phyloP scores from a whole-genome alignment of 192 early-diverging fungal species.

The Coemansia sp. region DNA sequence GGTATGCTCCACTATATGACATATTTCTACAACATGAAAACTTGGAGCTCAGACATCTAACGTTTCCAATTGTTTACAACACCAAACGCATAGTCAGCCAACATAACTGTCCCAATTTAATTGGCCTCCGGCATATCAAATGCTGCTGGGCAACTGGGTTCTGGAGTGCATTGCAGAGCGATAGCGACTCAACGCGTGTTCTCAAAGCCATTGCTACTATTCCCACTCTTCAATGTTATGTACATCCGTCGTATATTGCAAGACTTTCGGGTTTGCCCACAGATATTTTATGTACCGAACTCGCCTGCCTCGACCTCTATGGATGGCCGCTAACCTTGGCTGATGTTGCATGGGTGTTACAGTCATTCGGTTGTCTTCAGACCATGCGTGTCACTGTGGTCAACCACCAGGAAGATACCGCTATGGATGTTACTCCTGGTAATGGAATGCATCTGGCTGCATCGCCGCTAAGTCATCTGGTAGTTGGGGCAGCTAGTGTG shows the following conservation, averaged over 20 bases:
- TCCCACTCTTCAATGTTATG: constrained; percentile 27
- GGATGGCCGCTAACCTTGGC: constrained; percentile 46
- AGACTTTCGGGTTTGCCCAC: constrained; percentile 26
- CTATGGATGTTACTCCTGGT: not conserved
- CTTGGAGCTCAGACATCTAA: constrained; percentile 21
- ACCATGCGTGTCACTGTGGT: constrained; percentile 24
- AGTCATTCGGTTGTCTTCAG: constrained; percentile 12
- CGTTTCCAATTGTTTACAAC: constrained; percentile 53
- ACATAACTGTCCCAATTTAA: constrained; percentile 34
- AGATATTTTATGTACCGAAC: constrained; percentile 11
- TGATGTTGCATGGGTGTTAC: constrained; percentile 28
- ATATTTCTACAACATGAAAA: constrained; percentile 28
- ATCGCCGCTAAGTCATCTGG: constrained; percentile 7
- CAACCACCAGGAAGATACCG: not conserved
- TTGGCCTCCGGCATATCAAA: constrained; percentile 44
- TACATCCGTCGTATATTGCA: constrained; percentile 48
- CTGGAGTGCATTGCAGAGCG: constrained; percentile 13
- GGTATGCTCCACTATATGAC: constrained; percentile 50
- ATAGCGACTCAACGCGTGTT: constrained; percentile 48
- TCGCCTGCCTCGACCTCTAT: constrained; percentile 33
- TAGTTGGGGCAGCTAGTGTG: constrained; percentile 12
- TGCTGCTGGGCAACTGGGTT: constrained; percentile 52
- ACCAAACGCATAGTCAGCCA: constrained; percentile 31
- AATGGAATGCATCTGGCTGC: not conserved
- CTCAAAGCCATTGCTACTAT: constrained; percentile 35